Evolutionary conservation across 2,329 filamentous ascomycete species (phyloP).

Genomic region (Pyrenophora teres): DNA sequence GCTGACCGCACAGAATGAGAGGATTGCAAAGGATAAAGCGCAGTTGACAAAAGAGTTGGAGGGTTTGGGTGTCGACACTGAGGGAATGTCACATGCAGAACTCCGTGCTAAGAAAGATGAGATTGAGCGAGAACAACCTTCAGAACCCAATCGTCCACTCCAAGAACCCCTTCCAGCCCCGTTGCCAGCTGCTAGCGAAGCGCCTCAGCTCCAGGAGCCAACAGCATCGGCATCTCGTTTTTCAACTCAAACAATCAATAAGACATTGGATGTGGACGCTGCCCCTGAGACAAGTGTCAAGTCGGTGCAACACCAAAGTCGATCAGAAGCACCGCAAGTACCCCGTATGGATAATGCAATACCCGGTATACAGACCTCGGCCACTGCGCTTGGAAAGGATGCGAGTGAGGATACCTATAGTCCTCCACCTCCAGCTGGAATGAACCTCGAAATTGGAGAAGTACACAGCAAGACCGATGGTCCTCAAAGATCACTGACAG

Average conservation of each 20-base stretch:
- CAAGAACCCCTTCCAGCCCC: not conserved
- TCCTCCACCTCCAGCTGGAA: slow-evolving; percentile 26
- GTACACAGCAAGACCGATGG: not conserved
- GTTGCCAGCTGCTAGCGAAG: not conserved
- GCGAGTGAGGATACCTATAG: slow-evolving; percentile 43
- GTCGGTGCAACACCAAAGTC: not conserved
- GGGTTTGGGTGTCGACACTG: slow-evolving; percentile 54
- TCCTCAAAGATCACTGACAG: not conserved
- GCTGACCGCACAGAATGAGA: slow-evolving; percentile 46
- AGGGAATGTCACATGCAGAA: slow-evolving; percentile 52
- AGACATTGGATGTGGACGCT: not conserved
- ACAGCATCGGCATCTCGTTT: not conserved
- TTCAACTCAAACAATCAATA: not conserved
- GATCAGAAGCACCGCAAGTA: not conserved
- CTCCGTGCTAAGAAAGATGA: slow-evolving; percentile 51
- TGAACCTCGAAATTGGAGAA: not conserved
- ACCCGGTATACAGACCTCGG: slow-evolving; percentile 12
- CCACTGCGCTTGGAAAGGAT: slow-evolving; percentile 35
- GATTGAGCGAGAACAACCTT: slow-evolving; percentile 37
- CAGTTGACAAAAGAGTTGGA: slow-evolving; percentile 56
- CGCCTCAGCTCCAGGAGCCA: not conserved
- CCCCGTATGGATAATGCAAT: not conserved
- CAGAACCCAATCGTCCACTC: slow-evolving; percentile 4
- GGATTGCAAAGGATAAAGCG: slow-evolving; percentile 48
- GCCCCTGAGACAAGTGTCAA: not conserved